phyloP scores from a whole-genome alignment of 306 rosid genomes.

The Lathyrus tuberosus region DNA sequence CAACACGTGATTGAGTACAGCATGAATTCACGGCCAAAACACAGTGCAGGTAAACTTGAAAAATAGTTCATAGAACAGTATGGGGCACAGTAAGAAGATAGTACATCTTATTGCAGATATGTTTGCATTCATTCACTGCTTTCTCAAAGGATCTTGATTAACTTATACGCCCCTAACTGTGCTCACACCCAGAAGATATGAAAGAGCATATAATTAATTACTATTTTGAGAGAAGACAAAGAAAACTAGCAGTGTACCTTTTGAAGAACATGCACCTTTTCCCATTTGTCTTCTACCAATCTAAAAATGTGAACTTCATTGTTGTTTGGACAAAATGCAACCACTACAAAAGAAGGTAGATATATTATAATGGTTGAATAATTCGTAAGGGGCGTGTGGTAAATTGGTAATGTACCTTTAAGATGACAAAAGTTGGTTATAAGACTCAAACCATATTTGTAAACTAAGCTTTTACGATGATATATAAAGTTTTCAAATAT shows the following conservation, averaged over 20 bases:
- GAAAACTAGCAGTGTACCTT: slow-evolving; percentile 58
- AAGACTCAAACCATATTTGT: slow-evolving; percentile 19
- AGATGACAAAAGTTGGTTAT: slow-evolving; percentile 10
- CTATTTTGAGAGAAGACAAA: slow-evolving; percentile 23
- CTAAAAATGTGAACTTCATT: slow-evolving; percentile 90
- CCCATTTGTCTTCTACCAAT: slow-evolving; percentile 88
- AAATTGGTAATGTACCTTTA: background rate
- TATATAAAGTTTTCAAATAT: background rate
- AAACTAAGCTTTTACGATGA: background rate
- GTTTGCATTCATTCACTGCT: slow-evolving; percentile 6
- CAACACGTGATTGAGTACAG: background rate
- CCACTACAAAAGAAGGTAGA: slow-evolving; percentile 61
- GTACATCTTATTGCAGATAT: background rate
- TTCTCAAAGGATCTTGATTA: background rate
- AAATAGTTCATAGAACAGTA: background rate
- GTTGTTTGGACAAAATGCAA: slow-evolving; percentile 90
- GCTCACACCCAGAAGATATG: slow-evolving; percentile 14
- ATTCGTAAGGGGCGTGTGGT: slow-evolving; percentile 9
- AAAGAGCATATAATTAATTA: background rate
- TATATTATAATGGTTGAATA: slow-evolving; percentile 22
- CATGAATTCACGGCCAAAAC: background rate
- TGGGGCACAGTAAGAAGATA: background rate
- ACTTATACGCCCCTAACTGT: background rate
- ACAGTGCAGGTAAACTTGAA: background rate
- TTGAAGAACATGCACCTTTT: slow-evolving; percentile 86